Evolutionary conservation across 2,329 filamentous ascomycete species (phyloP).

Genomic region (Gyromitra esculenta): DNA sequence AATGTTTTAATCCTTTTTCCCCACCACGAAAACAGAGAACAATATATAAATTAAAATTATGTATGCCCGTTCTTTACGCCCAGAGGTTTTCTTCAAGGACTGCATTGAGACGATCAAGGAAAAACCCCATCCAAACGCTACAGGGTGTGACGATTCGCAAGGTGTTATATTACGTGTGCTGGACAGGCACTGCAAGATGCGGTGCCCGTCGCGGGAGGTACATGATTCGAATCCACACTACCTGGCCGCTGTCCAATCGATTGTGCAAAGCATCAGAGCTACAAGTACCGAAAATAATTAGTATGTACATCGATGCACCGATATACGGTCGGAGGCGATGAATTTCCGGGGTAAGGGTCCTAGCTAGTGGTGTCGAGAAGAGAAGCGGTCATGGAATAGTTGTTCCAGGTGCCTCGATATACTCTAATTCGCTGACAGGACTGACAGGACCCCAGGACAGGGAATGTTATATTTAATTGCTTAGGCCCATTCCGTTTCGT

Average conservation of each 20-base stretch:
- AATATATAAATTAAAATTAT: not conserved
- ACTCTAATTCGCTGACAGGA: slow-evolving; percentile 34
- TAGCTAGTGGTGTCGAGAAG: slow-evolving; percentile 17
- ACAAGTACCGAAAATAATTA: slow-evolving; percentile 39
- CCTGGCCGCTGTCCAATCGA: slow-evolving; percentile 16
- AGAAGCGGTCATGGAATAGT: slow-evolving; percentile 32
- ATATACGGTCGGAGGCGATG: not conserved
- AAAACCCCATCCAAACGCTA: slow-evolving; percentile 9
- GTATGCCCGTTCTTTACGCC: slow-evolving; percentile 1
- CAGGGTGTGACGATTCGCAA: slow-evolving; percentile 26
- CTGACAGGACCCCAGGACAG: slow-evolving; percentile 30
- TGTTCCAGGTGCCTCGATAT: slow-evolving; percentile 43
- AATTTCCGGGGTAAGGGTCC: slow-evolving; percentile 46
- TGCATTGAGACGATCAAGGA: slow-evolving; percentile 32
- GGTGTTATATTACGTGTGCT: slow-evolving; percentile 38
- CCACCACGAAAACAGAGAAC: not conserved
- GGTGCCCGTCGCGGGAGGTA: slow-evolving; percentile 40
- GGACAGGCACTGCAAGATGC: slow-evolving; percentile 24
- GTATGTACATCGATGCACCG: slow-evolving; percentile 1
- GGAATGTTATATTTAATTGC: slow-evolving; percentile 37
- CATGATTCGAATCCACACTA: slow-evolving; percentile 22
- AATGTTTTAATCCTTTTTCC: slow-evolving; percentile 5
- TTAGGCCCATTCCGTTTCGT: slow-evolving; percentile 31
- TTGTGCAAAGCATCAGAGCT: slow-evolving; percentile 33
- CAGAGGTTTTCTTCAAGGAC: slow-evolving; percentile 3